Percentiles rank a stretch among this genome's conserved stretches.
phyloP scores from a whole-genome alignment of 257 asterid genomes.

The Misopates orontium region DNA sequence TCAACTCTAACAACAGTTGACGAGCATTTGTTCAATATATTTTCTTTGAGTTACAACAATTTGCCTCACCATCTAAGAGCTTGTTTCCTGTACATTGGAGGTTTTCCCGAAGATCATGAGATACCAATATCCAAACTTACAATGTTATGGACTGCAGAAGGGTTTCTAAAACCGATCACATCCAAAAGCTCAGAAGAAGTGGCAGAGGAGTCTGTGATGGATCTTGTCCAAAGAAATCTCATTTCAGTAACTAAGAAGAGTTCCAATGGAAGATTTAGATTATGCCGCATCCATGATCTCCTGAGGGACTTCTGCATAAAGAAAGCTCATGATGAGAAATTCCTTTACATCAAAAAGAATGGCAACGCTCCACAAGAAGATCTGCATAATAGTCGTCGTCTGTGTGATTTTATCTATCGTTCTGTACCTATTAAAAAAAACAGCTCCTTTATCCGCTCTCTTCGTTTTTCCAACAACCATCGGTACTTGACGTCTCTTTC shows the following conservation, averaged over 20 bases:
- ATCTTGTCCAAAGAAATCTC: background rate
- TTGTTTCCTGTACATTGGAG: slow-evolving; percentile 9
- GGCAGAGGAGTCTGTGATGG: background rate
- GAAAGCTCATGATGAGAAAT: background rate
- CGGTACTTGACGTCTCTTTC: no score
- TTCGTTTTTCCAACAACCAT: background rate
- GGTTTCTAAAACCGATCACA: background rate
- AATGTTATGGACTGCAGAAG: slow-evolving; percentile 16
- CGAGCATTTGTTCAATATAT: background rate
- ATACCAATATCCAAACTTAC: background rate
- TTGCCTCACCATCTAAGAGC: slow-evolving; percentile 16
- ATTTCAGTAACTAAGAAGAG: background rate
- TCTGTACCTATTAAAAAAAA: background rate
- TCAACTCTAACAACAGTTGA: background rate
- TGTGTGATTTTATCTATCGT: background rate
- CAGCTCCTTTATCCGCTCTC: background rate
- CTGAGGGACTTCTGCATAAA: background rate
- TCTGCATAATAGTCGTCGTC: background rate
- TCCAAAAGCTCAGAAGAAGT: background rate
- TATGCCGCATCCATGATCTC: background rate
- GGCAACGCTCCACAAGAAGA: background rate
- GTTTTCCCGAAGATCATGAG: background rate
- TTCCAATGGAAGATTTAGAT: background rate
- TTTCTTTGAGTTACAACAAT: slow-evolving; percentile 5
- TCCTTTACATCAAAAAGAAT: background rate